Conservation (phyloP, 2,329 filamentous ascomycete species). For the Trichoderma gracile region DNA sequence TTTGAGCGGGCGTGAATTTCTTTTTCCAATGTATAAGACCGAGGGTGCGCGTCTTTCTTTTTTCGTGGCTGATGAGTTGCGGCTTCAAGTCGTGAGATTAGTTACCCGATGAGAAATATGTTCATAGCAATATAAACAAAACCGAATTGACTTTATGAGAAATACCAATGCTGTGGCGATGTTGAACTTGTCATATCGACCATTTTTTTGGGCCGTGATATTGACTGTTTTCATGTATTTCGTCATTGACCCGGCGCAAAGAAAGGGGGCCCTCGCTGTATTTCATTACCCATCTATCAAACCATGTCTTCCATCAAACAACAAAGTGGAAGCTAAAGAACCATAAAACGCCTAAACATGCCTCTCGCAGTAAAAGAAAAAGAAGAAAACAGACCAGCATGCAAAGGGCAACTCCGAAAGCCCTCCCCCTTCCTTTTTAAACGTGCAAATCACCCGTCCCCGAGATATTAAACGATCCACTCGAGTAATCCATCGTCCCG, state of each 20-base stretch:
- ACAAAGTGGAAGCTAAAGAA: background rate
- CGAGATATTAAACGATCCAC: conserved; percentile 31
- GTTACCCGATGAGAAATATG: too few species aligned
- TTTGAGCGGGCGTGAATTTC: conserved; percentile 50
- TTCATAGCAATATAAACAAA: too few species aligned
- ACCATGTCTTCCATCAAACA: background rate
- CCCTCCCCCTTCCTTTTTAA: conserved; percentile 21
- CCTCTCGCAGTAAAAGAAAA: background rate
- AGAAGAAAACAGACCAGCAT: background rate
- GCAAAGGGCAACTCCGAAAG: background rate
- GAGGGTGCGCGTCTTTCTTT: background rate
- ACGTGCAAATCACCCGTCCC: conserved; percentile 38
- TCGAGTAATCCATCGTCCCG: conserved; percentile 29
- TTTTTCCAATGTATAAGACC: background rate
- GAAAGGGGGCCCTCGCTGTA: background rate
- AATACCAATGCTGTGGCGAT: too few species aligned
- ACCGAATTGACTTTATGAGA: too few species aligned
- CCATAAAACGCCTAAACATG: too few species aligned
- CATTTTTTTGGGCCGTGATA: too few species aligned
- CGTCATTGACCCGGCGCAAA: background rate
- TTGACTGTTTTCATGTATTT: background rate
- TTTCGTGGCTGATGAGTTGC: background rate
- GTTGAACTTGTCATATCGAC: too few species aligned
- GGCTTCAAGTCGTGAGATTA: too few species aligned
- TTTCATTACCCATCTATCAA: conserved; percentile 10